phyloP scores from a whole-genome alignment of 148 eudicot genomes.

The Arbutus unedo region DNA sequence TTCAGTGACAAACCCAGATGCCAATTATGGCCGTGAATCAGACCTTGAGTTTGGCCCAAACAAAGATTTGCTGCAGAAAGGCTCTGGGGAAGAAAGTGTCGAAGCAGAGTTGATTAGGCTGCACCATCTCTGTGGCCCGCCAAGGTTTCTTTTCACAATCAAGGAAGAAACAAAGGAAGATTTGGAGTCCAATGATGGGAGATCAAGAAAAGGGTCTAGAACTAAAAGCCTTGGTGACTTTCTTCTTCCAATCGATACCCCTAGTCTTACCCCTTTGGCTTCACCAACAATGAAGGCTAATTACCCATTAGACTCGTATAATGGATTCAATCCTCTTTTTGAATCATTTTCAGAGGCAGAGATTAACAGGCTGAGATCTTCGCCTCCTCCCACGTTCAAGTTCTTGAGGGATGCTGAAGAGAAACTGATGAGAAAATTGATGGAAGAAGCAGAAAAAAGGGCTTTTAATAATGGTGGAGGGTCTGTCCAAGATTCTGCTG shows the following conservation, averaged over 20 bases:
- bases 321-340: conserved; percentile 75
- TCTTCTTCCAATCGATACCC: conserved; percentile 43
- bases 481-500: conserved; percentile 26
- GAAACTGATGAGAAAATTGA: conserved; percentile 57
- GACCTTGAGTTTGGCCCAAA: conserved; percentile 42
- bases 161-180: conserved; percentile 85
- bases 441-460: conserved; percentile 65
- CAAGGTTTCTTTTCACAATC: conserved; percentile 84
- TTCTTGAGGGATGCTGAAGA: conserved; percentile 95
- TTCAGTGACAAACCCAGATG: conserved; percentile 22
- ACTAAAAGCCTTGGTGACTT: conserved; percentile 68
- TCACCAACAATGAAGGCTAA: conserved; percentile 43
- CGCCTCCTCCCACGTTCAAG: conserved; percentile 91
- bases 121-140: conserved; percentile 75
- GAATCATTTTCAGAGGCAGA: conserved; percentile 66
- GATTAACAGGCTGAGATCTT: conserved; percentile 44
- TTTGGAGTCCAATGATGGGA: conserved; percentile 80
- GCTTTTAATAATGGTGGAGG: conserved; percentile 12
- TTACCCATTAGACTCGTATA: conserved; percentile 24
- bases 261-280: conserved; percentile 52
- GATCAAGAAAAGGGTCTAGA: conserved; percentile 63
- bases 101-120: conserved; percentile 73
- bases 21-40: conserved; percentile 26
- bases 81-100: conserved; percentile 42
- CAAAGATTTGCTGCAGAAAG: conserved; percentile 37